A percentile compares a stretch with the other conserved stretches of the same genome.
These are phyloP conservation scores for Casaregolazyma suthepensis DNA, from an alignment of 1,139 yeast genomes.

Conservation along the genomic window DNA sequence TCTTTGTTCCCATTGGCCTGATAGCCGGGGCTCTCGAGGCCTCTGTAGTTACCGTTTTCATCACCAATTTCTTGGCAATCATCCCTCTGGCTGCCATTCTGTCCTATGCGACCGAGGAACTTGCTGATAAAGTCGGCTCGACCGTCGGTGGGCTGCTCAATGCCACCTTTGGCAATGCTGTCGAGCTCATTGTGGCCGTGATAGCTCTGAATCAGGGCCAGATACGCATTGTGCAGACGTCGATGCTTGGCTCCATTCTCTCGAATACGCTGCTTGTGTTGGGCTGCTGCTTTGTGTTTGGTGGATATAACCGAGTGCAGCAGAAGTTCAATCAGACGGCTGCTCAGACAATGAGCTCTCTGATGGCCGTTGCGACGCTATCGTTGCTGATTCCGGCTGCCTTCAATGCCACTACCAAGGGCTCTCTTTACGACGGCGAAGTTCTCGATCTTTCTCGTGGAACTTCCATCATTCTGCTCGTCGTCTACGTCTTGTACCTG, in stretches of 20 bases:
- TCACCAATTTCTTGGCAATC: constrained; percentile 80
- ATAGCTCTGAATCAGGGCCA: constrained; percentile 84
- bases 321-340: constrained; percentile 92
- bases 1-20: constrained; percentile 87
- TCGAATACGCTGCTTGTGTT: constrained; percentile 82
- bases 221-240: constrained; percentile 86
- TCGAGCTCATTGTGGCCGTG: constrained; percentile 84
- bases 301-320: constrained; percentile 80
- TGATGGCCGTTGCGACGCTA: constrained; percentile 85
- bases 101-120: constrained; percentile 89
- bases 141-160: constrained; percentile 88
- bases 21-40: constrained; percentile 55
- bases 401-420: constrained; percentile 76
- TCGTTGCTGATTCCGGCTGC: constrained; percentile 93
- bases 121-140: constrained; percentile 77
- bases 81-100: constrained; percentile 87
- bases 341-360: constrained; percentile 94
- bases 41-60: constrained; percentile 56
- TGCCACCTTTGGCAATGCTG: constrained; percentile 96
- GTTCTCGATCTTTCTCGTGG: constrained; percentile 80
- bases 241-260: constrained; percentile 90
- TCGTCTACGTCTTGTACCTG: constrained; percentile 73
- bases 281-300: constrained; percentile 94
- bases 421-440: constrained; percentile 34
- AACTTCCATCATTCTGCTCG: constrained; percentile 69